Evolutionary conservation across 495 filamentous ascomycete genomes (phyloP).

Genomic region (Hypoxylon lienhwacheense): DNA sequence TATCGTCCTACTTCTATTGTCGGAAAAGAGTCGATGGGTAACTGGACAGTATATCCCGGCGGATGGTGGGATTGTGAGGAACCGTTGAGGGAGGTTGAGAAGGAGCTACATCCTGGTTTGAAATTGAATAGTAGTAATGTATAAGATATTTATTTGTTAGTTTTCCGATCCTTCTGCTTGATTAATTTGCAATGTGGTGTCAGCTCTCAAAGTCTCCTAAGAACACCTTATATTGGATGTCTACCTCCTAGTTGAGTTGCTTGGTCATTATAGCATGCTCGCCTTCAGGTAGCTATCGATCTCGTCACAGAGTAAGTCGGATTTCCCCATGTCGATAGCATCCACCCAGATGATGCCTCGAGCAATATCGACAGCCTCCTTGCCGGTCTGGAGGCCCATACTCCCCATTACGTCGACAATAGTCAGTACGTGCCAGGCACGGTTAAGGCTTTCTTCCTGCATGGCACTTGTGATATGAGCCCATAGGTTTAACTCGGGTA

Average conservation of each 20-base stretch:
- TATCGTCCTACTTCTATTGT: slow-evolving; percentile 48
- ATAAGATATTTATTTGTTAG: neutral
- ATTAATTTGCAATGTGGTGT: no score
- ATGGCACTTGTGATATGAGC: slow-evolving; percentile 29
- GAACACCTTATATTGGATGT: neutral
- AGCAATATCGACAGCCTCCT: slow-evolving; percentile 27
- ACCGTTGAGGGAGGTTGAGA: neutral
- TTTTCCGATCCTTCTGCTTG: no score
- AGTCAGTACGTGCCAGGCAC: slow-evolving; percentile 33
- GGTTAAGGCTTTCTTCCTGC: slow-evolving; percentile 25
- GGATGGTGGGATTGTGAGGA: slow-evolving; percentile 46
- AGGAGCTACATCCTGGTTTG: neutral
- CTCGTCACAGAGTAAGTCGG: slow-evolving; percentile 23
- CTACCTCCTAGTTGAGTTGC: neutral
- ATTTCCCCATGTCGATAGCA: slow-evolving; percentile 26
- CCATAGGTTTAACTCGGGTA: slow-evolving; percentile 38
- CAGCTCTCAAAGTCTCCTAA: neutral
- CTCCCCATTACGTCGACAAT: slow-evolving; percentile 34
- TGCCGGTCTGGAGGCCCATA: slow-evolving; percentile 19
- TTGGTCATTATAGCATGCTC: neutral
- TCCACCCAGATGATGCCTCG: slow-evolving; percentile 36
- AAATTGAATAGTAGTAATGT: neutral
- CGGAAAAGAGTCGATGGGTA: slow-evolving; percentile 55
- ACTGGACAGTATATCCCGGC: slow-evolving; percentile 53
- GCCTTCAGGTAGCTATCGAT: slow-evolving; percentile 25